These are phyloP conservation scores for Pythium insidiosum DNA, from an alignment of 352 stramenopile species.

Conservation along the genomic window DNA sequence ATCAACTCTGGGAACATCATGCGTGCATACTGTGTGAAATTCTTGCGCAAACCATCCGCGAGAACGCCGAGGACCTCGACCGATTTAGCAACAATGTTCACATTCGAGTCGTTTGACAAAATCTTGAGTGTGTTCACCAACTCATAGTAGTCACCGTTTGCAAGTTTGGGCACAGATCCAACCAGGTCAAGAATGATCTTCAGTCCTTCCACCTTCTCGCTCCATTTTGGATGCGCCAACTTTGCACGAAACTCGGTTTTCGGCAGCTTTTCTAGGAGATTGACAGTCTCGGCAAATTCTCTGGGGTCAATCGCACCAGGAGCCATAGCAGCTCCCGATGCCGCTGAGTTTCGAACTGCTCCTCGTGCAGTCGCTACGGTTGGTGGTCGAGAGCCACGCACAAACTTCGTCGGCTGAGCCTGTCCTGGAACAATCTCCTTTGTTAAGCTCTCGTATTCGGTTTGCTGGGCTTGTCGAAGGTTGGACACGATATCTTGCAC, in stretches of 20 bases:
- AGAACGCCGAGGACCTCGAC: constrained; percentile 78
- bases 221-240: constrained; percentile 74
- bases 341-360: constrained; percentile 5
- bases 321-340: constrained; percentile 1
- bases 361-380: constrained; percentile 1
- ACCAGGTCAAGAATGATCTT: constrained; percentile 84
- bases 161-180: constrained; percentile 75
- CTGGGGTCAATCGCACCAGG: constrained; percentile 55
- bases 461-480: constrained; percentile 75
- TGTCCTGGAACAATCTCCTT: constrained; percentile 69
- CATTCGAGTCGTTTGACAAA: constrained; percentile 76
- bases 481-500: constrained; percentile 77
- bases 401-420: constrained; percentile 56
- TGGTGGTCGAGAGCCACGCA: constrained; percentile 47
- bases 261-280: constrained; percentile 72
- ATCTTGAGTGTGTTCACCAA: constrained; percentile 78
- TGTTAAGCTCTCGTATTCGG: constrained; percentile 67
- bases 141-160: constrained; percentile 83
- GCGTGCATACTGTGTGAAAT: constrained; percentile 69
- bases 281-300: constrained; percentile 80
- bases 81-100: constrained; percentile 83
- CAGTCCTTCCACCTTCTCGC: constrained; percentile 76
- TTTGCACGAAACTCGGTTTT: constrained; percentile 79
- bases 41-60: constrained; percentile 70
- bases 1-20: constrained; percentile 74